Evolutionary conservation across 176 grass and related monocot species (phyloP).

Genomic region (Coix lacrymajobi): DNA sequence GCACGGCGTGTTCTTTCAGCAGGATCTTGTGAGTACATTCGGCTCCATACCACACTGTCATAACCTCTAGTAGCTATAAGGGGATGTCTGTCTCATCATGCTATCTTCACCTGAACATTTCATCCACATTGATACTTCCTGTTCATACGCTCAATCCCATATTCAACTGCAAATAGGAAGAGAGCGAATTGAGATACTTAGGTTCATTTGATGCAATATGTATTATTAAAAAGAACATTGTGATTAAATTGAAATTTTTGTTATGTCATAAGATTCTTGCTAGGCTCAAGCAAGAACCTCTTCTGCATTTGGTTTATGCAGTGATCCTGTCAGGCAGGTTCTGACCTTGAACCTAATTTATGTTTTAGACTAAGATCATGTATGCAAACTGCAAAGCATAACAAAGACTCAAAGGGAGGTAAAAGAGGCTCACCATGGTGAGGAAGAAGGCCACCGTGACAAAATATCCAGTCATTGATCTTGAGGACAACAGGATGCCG

Average conservation of each 20-base stretch:
- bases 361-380: neutral
- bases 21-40: slow-evolving; percentile 69
- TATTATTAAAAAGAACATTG: neutral
- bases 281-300: neutral
- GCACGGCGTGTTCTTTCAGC: slow-evolving; percentile 27
- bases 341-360: neutral
- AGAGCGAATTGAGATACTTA: neutral
- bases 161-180: slow-evolving; percentile 47
- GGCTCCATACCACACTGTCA: slow-evolving; percentile 89
- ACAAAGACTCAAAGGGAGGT: neutral
- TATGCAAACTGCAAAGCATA: neutral
- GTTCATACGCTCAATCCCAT: slow-evolving; percentile 85
- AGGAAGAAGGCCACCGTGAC: slow-evolving; percentile 94
- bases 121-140: slow-evolving; percentile 87
- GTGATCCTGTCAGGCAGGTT: neutral
- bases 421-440: slow-evolving; percentile 68
- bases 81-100: slow-evolving; percentile 39
- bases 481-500: slow-evolving; percentile 72
- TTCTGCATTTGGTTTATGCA: neutral
- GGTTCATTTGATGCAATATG: neutral
- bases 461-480: slow-evolving; percentile 90
- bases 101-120: slow-evolving; percentile 41
- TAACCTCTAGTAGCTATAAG: slow-evolving; percentile 93
- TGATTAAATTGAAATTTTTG: neutral
- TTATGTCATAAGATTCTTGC: neutral